Base-by-base conservation (phyloP, 768 basidiomycete species). In the Tylopilus sp. region DNA sequence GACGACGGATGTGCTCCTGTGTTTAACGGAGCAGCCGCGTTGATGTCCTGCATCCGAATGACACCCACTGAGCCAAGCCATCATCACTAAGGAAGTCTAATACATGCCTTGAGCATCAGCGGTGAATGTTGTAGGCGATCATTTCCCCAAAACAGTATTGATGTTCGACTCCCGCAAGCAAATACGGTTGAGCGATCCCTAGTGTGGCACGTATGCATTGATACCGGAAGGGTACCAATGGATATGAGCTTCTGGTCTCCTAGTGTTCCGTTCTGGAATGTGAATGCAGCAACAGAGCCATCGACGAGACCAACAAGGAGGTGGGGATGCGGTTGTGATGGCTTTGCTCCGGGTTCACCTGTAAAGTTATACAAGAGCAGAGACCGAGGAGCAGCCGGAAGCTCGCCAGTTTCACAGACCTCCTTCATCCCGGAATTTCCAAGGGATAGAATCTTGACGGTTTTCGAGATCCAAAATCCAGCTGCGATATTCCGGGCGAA, bases 381-480 rank as follows among this genome's bases (percentile, higher is more conserved):
- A 50, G 73, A 76, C 23, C 71, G 74, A 12, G 74, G 71, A 69
- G 76, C 60, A 70, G 72, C 60, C 68, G 74, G 57, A 68, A 86
- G 59, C 17, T 44, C 26, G 15, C 38, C 44, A 5, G 68, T 68
- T 46, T 50, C 50, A 40, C 69, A 64, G 28, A 68, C 50, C 17
- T 61, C 61, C 33, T 50, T 59, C 43, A 69, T 52, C 5, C 50
- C 44, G 13, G 7, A 26, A 11, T 42, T 53, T n/a, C 64, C 60
- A 35, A 78, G 56, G 5, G 64, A 62, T 47, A 88, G 71, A 30
- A 93, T 68, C 58, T 83, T 76, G 36, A 93, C 75, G 8, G 67
- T 59, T 57, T 85, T 86, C 3, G 79, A 78, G 20, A 77, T 78
- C 91, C 93, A 95, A 58, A 88, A 88, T 0, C 84, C 81, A n/a